A percentile compares a stretch with the other conserved stretches of the same genome.
Conservation (phyloP, 2,329 filamentous ascomycete species). For the Oidium heveae region DNA sequence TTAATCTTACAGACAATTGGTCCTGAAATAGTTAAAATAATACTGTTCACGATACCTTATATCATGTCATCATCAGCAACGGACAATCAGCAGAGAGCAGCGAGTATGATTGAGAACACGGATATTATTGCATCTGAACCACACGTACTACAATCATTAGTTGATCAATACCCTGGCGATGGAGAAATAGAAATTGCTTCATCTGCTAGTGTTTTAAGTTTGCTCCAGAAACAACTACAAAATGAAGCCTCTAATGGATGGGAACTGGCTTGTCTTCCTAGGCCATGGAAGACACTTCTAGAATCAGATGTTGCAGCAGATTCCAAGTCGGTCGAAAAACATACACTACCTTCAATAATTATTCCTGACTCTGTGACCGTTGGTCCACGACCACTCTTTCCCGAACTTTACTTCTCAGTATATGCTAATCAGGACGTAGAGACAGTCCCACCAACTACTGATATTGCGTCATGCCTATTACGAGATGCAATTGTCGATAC, state of each 20-base stretch:
- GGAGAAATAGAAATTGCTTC: conserved; percentile 33
- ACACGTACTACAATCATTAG: conserved; percentile 59
- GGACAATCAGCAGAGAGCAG: conserved; percentile 47
- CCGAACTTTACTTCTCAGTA: conserved; percentile 83
- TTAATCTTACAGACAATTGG: conserved; percentile 27
- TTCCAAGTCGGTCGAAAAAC: conserved; percentile 38
- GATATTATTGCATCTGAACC: conserved; percentile 81
- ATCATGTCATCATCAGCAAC: conserved; percentile 49
- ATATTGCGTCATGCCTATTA: conserved; percentile 59
- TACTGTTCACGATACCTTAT: conserved; percentile 83
- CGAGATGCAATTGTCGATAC: conserved; percentile 75
- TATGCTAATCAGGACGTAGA: conserved; percentile 70
- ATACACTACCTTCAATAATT: conserved; percentile 48
- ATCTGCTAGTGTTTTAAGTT: conserved; percentile 47
- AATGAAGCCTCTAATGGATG: conserved; percentile 49
- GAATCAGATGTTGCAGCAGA: conserved; percentile 31
- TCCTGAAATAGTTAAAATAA: conserved; percentile 87
- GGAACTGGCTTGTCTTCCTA: conserved; percentile 44
- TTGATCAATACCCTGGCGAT: conserved; percentile 58
- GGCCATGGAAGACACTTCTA: conserved; percentile 38
- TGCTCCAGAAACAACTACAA: conserved; percentile 71
- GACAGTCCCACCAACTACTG: conserved; percentile 55
- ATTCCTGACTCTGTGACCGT: conserved; percentile 54
- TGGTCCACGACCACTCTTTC: conserved; percentile 57
- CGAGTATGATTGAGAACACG: conserved; percentile 70